These are phyloP conservation scores for Collybiopsis confluens DNA, from an alignment of 768 basidiomycete species.

Conservation along the genomic window DNA sequence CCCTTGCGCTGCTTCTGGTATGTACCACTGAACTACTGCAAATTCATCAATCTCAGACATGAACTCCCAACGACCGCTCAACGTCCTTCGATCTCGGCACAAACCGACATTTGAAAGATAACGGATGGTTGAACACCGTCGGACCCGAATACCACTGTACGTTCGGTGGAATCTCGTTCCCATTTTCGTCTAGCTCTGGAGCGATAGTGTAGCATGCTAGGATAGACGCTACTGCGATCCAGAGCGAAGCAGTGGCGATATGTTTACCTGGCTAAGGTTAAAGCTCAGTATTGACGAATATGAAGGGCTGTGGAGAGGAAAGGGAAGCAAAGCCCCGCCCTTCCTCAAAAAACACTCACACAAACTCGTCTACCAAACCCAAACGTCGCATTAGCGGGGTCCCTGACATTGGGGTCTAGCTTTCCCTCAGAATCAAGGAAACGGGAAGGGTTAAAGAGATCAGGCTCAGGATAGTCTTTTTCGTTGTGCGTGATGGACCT, in stretches of 20 bases:
- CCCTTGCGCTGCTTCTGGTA: too few species aligned
- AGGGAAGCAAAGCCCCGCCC: too few species aligned
- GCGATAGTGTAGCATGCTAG: slow-evolving; percentile 11
- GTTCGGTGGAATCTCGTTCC: not conserved
- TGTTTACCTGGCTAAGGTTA: slow-evolving; percentile 8
- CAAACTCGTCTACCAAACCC: slow-evolving; percentile 6
- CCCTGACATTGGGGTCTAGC: not conserved
- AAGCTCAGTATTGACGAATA: not conserved
- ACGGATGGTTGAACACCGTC: slow-evolving; percentile 5
- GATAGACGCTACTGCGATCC: slow-evolving; percentile 12
- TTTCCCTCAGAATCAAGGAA: not conserved
- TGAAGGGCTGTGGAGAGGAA: not conserved
- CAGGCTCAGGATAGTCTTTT: slow-evolving; percentile 6
- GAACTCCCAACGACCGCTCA: not conserved
- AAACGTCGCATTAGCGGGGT: slow-evolving; percentile 1
- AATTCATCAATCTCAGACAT: too few species aligned
- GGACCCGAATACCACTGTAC: slow-evolving; percentile 5
- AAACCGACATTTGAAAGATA: slow-evolving; percentile 8
- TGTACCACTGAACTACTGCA: too few species aligned
- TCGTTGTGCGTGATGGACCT: slow-evolving; percentile 5
- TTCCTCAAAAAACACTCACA: not conserved
- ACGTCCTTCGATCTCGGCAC: slow-evolving; percentile 5
- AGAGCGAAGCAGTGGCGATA: slow-evolving; percentile 11
- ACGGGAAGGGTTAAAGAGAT: slow-evolving; percentile 4
- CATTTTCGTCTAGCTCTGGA: slow-evolving; percentile 10